Percentiles rank a stretch among this genome's conserved stretches.
Conservation (phyloP, 2,329 filamentous ascomycete species). For the Aspergillus unguis region DNA sequence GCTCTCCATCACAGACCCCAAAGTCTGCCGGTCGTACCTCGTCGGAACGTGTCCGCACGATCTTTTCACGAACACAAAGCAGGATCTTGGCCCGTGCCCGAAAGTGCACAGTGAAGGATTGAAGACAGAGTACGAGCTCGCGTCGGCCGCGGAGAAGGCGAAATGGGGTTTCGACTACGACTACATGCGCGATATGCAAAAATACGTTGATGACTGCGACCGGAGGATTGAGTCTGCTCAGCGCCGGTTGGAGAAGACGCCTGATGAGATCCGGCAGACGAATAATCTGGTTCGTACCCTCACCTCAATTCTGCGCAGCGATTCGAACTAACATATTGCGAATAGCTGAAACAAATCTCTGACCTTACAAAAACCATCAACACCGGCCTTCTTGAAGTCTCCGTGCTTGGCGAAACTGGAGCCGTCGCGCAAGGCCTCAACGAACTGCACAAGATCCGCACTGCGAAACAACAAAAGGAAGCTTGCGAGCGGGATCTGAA, state of each 20-base stretch:
- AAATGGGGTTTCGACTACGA: slow-evolving; percentile 92
- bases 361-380: slow-evolving; percentile 77
- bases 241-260: slow-evolving; percentile 89
- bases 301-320: no score
- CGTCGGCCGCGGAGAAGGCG: slow-evolving; percentile 67
- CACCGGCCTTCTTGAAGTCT: slow-evolving; percentile 78
- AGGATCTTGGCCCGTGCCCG: slow-evolving; percentile 86
- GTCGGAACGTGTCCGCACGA: slow-evolving; percentile 95
- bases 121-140: slow-evolving; percentile 80
- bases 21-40: slow-evolving; percentile 92
- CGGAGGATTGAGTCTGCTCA: slow-evolving; percentile 87
- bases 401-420: slow-evolving; percentile 76
- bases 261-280: slow-evolving; percentile 94
- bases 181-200: slow-evolving; percentile 92
- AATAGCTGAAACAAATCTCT: slow-evolving; percentile 74
- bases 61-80: slow-evolving; percentile 98
- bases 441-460: slow-evolving; percentile 81
- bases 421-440: slow-evolving; percentile 78
- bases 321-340: background rate
- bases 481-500: slow-evolving; percentile 87
- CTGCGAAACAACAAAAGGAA: slow-evolving; percentile 74
- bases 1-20: slow-evolving; percentile 83
- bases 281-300: slow-evolving; percentile 63
- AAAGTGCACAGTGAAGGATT: slow-evolving; percentile 85
- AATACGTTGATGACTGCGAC: slow-evolving; percentile 97